phyloP scores from a whole-genome alignment of 305 asterid genomes.

The Fraxinus paxiana region DNA sequence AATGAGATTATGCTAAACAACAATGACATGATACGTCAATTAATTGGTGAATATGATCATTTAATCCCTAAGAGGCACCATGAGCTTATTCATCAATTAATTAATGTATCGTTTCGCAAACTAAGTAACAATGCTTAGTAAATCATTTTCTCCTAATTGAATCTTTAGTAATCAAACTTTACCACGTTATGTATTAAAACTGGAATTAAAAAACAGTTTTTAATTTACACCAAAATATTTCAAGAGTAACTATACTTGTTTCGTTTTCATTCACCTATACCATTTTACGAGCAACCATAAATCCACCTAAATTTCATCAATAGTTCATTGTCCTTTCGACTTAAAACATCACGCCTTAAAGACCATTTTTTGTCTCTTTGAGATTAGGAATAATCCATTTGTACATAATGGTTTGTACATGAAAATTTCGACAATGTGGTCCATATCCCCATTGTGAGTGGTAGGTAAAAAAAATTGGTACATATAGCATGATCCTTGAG shows the following conservation, averaged over 20 bases:
- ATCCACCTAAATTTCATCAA: not conserved
- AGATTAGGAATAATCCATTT: no score
- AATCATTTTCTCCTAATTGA: not conserved
- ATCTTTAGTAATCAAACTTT: not conserved
- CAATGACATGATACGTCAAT: not conserved
- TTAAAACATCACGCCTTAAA: not conserved
- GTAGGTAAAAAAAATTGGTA: no score
- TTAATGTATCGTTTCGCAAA: not conserved
- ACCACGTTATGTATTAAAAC: not conserved
- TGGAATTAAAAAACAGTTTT: not conserved
- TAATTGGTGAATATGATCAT: not conserved
- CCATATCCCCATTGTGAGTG: no score
- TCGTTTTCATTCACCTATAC: not conserved
- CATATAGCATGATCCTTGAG: no score
- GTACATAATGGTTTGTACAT: no score
- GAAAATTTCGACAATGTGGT: no score
- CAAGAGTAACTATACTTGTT: not conserved
- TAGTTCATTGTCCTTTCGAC: not conserved
- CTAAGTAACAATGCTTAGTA: not conserved
- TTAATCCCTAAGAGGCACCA: not conserved
- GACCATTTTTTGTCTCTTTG: not conserved
- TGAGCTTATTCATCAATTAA: not conserved
- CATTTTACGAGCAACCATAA: not conserved
- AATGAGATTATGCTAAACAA: not conserved
- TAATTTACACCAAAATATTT: not conserved